These are phyloP conservation scores for Rhizomucor miehei DNA, from an alignment of 371 early-diverging fungal species.

Conservation along the genomic window DNA sequence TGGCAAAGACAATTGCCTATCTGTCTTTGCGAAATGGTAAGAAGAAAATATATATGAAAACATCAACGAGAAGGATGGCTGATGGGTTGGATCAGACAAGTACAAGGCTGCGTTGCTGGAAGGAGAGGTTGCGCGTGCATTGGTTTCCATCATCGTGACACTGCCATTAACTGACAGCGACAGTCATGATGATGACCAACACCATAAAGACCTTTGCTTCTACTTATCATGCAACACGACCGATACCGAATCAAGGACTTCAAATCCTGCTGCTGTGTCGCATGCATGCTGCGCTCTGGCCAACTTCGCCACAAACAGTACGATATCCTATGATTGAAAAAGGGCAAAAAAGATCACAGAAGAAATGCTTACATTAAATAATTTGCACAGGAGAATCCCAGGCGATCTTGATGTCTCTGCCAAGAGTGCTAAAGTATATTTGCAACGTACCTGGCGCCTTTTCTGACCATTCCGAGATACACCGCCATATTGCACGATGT, in stretches of 20 bases:
- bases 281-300: constrained; percentile 63
- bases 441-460: constrained; percentile 36
- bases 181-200: constrained; percentile 2
- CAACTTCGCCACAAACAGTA: constrained; percentile 60
- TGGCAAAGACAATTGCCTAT: constrained; percentile 58
- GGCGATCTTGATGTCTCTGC: constrained; percentile 47
- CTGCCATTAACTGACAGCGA: constrained; percentile 16
- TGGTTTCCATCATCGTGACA: constrained; percentile 33
- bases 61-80: too few species aligned
- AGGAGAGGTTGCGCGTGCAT: constrained; percentile 46
- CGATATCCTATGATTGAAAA: too few species aligned
- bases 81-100: constrained; percentile 29
- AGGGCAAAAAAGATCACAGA: too few species aligned
- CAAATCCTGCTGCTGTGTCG: constrained; percentile 42
- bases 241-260: background rate
- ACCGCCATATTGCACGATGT: constrained; percentile 56
- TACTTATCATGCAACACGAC: constrained; percentile 6
- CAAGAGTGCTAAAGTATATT: constrained; percentile 40
- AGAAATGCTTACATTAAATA: background rate
- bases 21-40: constrained; percentile 56
- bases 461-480: constrained; percentile 34
- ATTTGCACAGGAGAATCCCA: constrained; percentile 54
- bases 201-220: constrained; percentile 9
- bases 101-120: constrained; percentile 50
- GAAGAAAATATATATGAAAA: background rate